These are phyloP conservation scores for Eucalyptus pumila DNA, from an alignment of 345 rosid genomes.

Conservation along the genomic window DNA sequence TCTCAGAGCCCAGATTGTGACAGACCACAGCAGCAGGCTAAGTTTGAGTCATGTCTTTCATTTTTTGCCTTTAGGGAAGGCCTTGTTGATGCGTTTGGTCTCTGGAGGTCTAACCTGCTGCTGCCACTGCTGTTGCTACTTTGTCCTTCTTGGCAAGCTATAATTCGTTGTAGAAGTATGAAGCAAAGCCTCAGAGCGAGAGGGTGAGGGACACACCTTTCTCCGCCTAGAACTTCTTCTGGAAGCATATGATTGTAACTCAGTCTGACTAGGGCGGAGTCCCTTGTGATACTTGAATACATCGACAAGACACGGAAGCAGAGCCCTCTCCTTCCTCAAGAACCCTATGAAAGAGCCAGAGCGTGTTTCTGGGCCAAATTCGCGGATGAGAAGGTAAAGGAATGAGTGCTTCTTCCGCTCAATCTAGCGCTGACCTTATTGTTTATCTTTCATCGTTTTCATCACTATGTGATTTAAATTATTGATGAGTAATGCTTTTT, in stretches of 20 bases:
- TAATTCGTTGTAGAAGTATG: constrained; percentile 57
- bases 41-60: too few species aligned
- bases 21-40: not conserved
- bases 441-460: not conserved
- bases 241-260: constrained; percentile 27
- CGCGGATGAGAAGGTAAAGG: constrained; percentile 10
- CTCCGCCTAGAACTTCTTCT: constrained; percentile 49
- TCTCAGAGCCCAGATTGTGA: not conserved
- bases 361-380: constrained; percentile 19
- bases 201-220: constrained; percentile 17
- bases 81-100: not conserved
- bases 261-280: not conserved
- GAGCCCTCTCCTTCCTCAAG: constrained; percentile 3
- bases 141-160: constrained; percentile 8
- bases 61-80: too few species aligned
- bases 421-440: not conserved
- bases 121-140: not conserved
- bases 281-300: constrained; percentile 10
- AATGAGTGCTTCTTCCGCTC: not conserved
- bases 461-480: not conserved
- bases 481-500: not conserved
- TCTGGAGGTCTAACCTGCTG: not conserved
- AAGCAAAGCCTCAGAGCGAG: constrained; percentile 53
- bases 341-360: not conserved
- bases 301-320: constrained; percentile 8